phyloP scores from a whole-genome alignment of 306 rosid species.

The Cicer judaicum region DNA sequence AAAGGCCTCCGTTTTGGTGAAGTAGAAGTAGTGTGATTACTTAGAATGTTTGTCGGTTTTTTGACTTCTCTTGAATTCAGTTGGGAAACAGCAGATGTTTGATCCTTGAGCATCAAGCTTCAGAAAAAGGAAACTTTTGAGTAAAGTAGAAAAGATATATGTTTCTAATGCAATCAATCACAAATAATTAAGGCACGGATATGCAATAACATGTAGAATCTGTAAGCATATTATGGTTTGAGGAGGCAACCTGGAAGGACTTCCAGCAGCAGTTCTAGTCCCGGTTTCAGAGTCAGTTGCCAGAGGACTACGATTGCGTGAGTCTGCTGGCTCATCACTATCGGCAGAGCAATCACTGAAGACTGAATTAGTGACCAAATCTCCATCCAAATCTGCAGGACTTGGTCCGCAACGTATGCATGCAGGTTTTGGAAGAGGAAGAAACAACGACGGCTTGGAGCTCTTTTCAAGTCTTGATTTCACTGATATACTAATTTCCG shows the following conservation, averaged over 20 bases:
- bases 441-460: conserved; percentile 66
- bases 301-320: conserved; percentile 73
- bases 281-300: conserved; percentile 76
- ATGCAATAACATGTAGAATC: conserved; percentile 35
- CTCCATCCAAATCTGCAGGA: conserved; percentile 82
- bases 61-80: conserved; percentile 62
- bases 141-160: conserved; percentile 43
- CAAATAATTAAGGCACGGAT: conserved; percentile 38
- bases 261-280: conserved; percentile 65
- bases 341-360: conserved; percentile 79
- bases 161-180: conserved; percentile 33
- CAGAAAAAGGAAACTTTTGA: conserved; percentile 50
- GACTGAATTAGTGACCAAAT: conserved; percentile 65
- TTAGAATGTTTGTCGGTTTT: conserved; percentile 62
- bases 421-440: conserved; percentile 78
- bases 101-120: conserved; percentile 79
- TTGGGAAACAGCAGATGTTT: conserved; percentile 56
- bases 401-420: conserved; percentile 67
- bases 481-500: conserved; percentile 74
- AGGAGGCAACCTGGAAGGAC: conserved; percentile 83
- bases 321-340: conserved; percentile 78
- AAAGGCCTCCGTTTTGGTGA: conserved; percentile 85
- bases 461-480: conserved; percentile 67
- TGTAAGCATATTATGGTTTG: conserved; percentile 40
- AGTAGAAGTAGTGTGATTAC: conserved; percentile 57